phyloP scores from a whole-genome alignment of 2,329 filamentous ascomycete genomes.

The Hyphodiscus sp. region DNA sequence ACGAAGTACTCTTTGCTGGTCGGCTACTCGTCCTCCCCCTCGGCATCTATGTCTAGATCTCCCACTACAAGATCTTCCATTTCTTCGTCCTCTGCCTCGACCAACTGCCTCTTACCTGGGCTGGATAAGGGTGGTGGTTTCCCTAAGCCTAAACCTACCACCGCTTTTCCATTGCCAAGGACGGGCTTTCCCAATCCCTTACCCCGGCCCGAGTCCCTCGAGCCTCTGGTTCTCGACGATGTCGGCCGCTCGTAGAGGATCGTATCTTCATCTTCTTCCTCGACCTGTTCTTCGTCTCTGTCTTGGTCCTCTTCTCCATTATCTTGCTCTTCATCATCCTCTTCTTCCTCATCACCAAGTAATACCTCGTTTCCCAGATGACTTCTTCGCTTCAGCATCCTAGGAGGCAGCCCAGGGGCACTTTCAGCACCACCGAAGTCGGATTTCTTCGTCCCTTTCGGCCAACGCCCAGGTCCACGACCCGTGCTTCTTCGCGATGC shows the following conservation, averaged over 20 bases:
- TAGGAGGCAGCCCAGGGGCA: constrained; percentile 56
- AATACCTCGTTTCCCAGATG: constrained; percentile 28
- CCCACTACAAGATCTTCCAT: constrained; percentile 29
- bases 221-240: constrained; percentile 13
- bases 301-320: constrained; percentile 16
- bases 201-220: constrained; percentile 15
- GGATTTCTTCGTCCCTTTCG: constrained; percentile 61
- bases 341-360: constrained; percentile 26
- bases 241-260: constrained; percentile 26
- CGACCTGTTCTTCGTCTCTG: constrained; percentile 12
- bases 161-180: not conserved
- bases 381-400: constrained; percentile 28
- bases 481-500: constrained; percentile 52
- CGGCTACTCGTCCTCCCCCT: constrained; percentile 21
- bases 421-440: constrained; percentile 62
- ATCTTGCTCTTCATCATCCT: constrained; percentile 17
- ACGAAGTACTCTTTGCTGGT: not conserved
- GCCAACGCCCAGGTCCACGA: constrained; percentile 58
- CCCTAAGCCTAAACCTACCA: constrained; percentile 5
- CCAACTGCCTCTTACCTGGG: constrained; percentile 14
- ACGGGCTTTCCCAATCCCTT: constrained; percentile 26
- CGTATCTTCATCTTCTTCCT: constrained; percentile 20
- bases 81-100: constrained; percentile 21
- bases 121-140: constrained; percentile 8
- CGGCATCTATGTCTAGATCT: constrained; percentile 22